Evolutionary conservation across 768 basidiomycete genomes (phyloP).

Genomic region (Mycena rosella): DNA sequence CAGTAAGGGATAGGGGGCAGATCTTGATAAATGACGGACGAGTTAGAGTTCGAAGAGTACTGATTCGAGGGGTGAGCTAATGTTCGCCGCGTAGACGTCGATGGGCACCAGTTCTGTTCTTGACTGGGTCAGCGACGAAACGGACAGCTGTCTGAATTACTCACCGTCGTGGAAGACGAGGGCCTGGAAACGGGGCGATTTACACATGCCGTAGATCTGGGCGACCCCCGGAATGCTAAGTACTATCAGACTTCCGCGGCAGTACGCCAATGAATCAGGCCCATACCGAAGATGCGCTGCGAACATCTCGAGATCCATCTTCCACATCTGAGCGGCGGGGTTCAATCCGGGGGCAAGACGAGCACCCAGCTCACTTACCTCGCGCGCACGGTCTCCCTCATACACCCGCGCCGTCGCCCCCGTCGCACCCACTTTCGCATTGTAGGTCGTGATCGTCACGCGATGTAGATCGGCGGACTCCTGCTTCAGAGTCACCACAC

Average conservation of each 20-base stretch:
- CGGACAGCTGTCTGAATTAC: too few relatives aligned
- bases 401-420: constrained; percentile 4
- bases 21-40: constrained; percentile 8
- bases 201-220: constrained; percentile 23
- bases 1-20: too few relatives aligned
- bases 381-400: neutral
- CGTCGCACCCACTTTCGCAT: neutral
- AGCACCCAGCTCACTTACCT: neutral
- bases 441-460: constrained; percentile 1
- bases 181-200: constrained; percentile 2
- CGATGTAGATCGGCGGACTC: neutral
- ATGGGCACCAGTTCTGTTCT: constrained; percentile 16
- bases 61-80: neutral
- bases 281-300: constrained; percentile 14
- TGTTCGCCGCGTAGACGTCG: constrained; percentile 8
- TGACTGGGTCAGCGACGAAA: neutral
- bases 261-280: neutral
- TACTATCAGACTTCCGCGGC: neutral
- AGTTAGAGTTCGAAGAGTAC: constrained; percentile 15
- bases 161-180: constrained; percentile 21
- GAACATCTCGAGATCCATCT: constrained; percentile 14
- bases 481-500: neutral
- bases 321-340: neutral
- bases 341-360: neutral
- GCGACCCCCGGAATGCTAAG: constrained; percentile 7